Evolutionary conservation across 1,139 yeast genomes (phyloP).

Genomic region (Wickerhamiella infanticola): DNA sequence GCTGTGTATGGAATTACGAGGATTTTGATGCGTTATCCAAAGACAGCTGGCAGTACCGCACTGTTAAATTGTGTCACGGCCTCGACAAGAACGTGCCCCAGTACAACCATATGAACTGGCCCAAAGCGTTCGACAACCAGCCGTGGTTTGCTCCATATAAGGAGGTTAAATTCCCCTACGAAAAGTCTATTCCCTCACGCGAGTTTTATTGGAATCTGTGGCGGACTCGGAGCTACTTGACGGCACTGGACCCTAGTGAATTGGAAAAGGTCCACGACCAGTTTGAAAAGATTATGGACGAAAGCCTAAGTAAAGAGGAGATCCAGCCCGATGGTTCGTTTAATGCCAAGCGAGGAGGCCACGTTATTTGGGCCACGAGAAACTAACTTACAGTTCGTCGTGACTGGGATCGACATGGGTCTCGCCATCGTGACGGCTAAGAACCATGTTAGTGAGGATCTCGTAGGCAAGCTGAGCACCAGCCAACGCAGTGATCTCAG

Average conservation of each 20-base stretch:
- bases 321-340: constrained; percentile 1
- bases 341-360: constrained; percentile 10
- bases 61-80: constrained; percentile 21
- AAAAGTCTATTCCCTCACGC: constrained; percentile 10
- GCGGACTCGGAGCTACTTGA: constrained; percentile 45
- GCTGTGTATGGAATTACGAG: constrained; percentile 51
- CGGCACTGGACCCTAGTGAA: constrained; percentile 23
- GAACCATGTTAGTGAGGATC: constrained; percentile 57
- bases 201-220: constrained; percentile 36
- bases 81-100: constrained; percentile 38
- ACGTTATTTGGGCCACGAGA: constrained; percentile 8
- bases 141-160: constrained; percentile 23
- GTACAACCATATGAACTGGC: constrained; percentile 40
- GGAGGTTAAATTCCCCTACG: constrained; percentile 24
- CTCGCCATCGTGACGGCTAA: constrained; percentile 28
- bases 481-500: constrained; percentile 60
- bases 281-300: constrained; percentile 4
- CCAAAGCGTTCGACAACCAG: constrained; percentile 24
- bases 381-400: constrained; percentile 2
- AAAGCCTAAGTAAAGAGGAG: neutral
- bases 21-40: constrained; percentile 18
- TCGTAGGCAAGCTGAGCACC: constrained; percentile 67
- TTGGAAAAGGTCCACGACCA: constrained; percentile 2
- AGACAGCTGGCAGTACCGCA: constrained; percentile 22
- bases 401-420: constrained; percentile 19